Evolutionary conservation across 2,329 filamentous ascomycete genomes (phyloP).

Genomic region (Colletotrichum abscissum): DNA sequence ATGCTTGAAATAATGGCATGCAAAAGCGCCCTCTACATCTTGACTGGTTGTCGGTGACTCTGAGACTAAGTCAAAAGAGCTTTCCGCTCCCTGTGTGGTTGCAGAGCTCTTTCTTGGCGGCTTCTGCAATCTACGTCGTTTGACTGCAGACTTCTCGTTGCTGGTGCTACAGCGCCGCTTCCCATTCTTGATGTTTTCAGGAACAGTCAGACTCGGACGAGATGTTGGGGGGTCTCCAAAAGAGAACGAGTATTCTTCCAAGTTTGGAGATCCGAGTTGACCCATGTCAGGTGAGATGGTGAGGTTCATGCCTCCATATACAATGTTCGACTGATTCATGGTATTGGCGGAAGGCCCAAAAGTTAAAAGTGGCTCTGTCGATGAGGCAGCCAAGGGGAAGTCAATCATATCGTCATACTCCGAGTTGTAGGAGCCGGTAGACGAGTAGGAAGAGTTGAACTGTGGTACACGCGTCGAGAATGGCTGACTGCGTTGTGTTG

Average conservation of each 20-base stretch:
- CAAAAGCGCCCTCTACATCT: not conserved
- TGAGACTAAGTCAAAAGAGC: not conserved
- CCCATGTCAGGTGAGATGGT: not conserved
- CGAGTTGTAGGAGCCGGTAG: too few species aligned
- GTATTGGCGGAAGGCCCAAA: not conserved
- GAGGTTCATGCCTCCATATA: not conserved
- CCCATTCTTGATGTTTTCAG: not conserved
- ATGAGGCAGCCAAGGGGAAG: not conserved
- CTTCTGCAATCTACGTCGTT: not conserved
- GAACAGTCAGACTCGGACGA: not conserved
- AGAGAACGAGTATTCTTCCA: not conserved
- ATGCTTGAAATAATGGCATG: constrained; percentile 7
- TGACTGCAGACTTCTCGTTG: not conserved
- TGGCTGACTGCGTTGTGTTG: not conserved
- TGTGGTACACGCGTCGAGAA: not conserved
- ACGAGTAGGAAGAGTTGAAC: not conserved
- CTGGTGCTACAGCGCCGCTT: not conserved
- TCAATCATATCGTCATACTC: too few species aligned
- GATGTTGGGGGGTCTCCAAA: not conserved
- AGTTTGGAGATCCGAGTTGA: not conserved
- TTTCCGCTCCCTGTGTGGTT: not conserved
- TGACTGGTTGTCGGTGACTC: not conserved
- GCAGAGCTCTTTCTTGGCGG: not conserved
- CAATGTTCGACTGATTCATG: not conserved
- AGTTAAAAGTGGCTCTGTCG: not conserved